Base-by-base conservation (phyloP, 1,139 yeast genomes). In the Lodderomyces theae region DNA sequence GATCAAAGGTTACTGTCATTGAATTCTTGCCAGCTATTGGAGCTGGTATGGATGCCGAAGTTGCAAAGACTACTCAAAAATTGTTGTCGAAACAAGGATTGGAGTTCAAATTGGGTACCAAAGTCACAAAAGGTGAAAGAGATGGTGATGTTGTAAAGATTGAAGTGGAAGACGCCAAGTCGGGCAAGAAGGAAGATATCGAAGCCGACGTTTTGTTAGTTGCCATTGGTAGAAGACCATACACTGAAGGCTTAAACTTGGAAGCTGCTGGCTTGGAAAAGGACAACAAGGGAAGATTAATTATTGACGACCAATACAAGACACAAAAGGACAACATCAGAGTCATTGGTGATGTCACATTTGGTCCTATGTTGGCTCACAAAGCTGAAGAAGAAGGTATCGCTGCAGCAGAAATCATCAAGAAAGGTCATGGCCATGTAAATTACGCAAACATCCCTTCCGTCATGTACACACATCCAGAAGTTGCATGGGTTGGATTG, bases 301-400 rank as follows among this genome's bases (percentile, higher is more conserved):
- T 94, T 44, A 90, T 94, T 60, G 97, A 94, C 67, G 83, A 86
- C 48, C 89, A 92, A 73, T 92, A 79, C 79, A 85, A 87, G 71
- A 86, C 98, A 54, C 90, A 86, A 69, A 80, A 76, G 69, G 85
- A 89, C 47, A 95, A 94, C 71, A 90, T 94, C 61, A 87, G 96
- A 68, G 95, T 89, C 57, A 88, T 92, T 67, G 99, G 99, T 66
- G 99, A 94, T 63, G 97, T 84, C 46, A 94, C 98, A 36, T 92
- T 87, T 56, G 98, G 98, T 56, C 94, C 96, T 57, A 94, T 94
- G 99, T 80, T 94, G 72, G 99, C 99, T 50, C 99, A 94, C 79
- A 94, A 94, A 78, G 99, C 99, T 48, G 99, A 94, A 75, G 99
- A 94, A 68, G 99, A 94, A 77, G 99, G 97, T 69, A 84, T 94